A percentile compares a stretch with the other conserved stretches of the same genome.
Evolutionary conservation across 1,284 basidiomycete species (phyloP).

Genomic region (Trametes hirsuta): DNA sequence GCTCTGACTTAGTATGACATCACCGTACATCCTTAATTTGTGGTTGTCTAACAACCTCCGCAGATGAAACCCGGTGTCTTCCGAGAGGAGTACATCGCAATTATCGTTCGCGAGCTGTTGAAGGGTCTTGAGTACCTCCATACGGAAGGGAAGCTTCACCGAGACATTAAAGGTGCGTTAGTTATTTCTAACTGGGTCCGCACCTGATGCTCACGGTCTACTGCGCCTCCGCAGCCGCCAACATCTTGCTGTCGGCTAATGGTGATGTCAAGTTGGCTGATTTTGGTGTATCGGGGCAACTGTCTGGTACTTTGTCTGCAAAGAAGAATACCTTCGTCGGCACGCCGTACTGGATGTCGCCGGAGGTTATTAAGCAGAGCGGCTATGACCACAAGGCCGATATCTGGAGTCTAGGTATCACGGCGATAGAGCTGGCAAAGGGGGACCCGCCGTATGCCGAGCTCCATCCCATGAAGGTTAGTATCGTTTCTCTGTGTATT

Average conservation of each 20-base stretch:
- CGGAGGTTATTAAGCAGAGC: slow-evolving; percentile 99
- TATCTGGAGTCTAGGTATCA: slow-evolving; percentile 97
- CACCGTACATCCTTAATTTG: slow-evolving; percentile 19
- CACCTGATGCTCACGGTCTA: no score
- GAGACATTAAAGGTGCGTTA: slow-evolving; percentile 92
- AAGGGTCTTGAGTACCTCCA: slow-evolving; percentile 95
- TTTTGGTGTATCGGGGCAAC: slow-evolving; percentile 98
- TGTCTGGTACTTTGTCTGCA: slow-evolving; percentile 93
- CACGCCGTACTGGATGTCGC: slow-evolving; percentile 99
- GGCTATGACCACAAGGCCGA: slow-evolving; percentile 99
- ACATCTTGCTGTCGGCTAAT: slow-evolving; percentile 90
- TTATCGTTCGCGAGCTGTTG: slow-evolving; percentile 91
- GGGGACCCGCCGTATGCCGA: slow-evolving; percentile 98
- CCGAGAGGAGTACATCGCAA: slow-evolving; percentile 98
- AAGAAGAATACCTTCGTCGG: slow-evolving; percentile 99
- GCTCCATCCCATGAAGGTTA: slow-evolving; percentile 97
- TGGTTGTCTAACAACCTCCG: slow-evolving; percentile 25
- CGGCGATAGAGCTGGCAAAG: slow-evolving; percentile 95
- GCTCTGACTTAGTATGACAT: slow-evolving; percentile 74
- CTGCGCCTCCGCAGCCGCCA: slow-evolving; percentile 67
- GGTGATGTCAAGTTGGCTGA: slow-evolving; percentile 99
- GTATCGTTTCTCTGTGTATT: slow-evolving; percentile 7
- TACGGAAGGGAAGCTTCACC: slow-evolving; percentile 93
- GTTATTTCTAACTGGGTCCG: neutral
- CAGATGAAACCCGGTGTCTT: slow-evolving; percentile 99